Evolutionary conservation across 805 yeast genomes (phyloP).

Genomic region (Kregervanrija fluxuum): DNA sequence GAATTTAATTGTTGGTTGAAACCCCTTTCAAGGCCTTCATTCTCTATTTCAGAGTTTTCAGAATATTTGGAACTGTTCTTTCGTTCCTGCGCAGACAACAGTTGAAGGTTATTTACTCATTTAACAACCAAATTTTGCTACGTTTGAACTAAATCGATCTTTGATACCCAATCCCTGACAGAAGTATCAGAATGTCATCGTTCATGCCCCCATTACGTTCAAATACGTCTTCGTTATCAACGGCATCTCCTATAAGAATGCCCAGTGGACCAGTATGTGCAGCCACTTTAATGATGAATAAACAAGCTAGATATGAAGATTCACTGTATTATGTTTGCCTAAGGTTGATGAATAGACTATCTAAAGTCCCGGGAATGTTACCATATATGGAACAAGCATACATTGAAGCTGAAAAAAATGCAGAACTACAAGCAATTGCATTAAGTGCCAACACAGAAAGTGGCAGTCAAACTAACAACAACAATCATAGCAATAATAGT

Average conservation of each 20-base stretch:
- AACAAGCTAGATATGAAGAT: constrained; percentile 52
- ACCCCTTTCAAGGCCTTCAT: too few species aligned
- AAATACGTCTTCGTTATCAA: constrained; percentile 12
- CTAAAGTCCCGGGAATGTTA: constrained; percentile 55
- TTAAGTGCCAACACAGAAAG: constrained; percentile 12
- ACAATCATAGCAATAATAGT: not conserved
- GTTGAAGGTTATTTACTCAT: too few species aligned
- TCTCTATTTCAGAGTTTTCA: too few species aligned
- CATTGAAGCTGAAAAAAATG: constrained; percentile 56
- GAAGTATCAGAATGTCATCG: constrained; percentile 15
- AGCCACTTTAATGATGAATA: constrained; percentile 49
- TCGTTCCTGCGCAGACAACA: too few species aligned
- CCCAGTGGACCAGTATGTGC: constrained; percentile 41
- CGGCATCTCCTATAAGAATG: constrained; percentile 21
- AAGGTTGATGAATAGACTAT: constrained; percentile 46
- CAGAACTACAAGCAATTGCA: constrained; percentile 60
- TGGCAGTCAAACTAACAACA: constrained; percentile 3
- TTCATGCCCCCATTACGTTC: constrained; percentile 21
- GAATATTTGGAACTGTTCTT: too few species aligned
- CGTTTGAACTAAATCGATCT: too few species aligned
- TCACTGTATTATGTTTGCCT: constrained; percentile 66
- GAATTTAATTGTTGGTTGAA: too few species aligned
- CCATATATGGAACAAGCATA: constrained; percentile 62
- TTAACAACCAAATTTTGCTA: too few species aligned
- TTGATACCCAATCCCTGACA: too few species aligned